Base-by-base conservation (phyloP, 1,284 basidiomycete genomes). In the Ganoderma meredithae region DNA sequence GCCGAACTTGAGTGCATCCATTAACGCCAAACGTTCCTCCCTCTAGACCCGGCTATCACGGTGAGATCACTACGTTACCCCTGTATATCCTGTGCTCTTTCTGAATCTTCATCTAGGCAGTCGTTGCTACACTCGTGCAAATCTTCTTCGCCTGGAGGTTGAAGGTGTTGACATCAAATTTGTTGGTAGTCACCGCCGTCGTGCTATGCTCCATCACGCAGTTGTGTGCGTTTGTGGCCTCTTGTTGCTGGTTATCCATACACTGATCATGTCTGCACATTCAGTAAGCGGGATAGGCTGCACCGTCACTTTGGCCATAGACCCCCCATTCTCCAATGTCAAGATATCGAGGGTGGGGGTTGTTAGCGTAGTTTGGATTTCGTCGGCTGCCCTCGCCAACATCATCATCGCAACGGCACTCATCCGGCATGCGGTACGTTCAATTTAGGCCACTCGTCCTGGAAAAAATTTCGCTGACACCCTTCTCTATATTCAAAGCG, bases 81-180 rank as follows among this genome's bases (percentile, higher is more conserved):
- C n/a, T 58, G 9, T 19, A 33, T 39, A 10, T 58, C 12, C 27
- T 31, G 5, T 13, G 15, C 55, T 2, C 10, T 58, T 6, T n/a
- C 22, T n/a, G 49, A 52, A 12, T 25, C 82, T 81, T 71, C 81
- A 72, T 12, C 43, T 15, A 69, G 69, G 73, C 65, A 15, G 74
- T 81, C 44, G 80, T 81, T 61, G 76, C 76, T 0, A 71, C 71
- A 15, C 62, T 72, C 10, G 81, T 81, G 7, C 81, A 83, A 62
- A 40, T 77, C 8, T 82, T 83, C 75, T 82, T 80, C 64, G 80
- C 80, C 0, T 80, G 80, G 80, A 69, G 81, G 17, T 76, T 83
- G 43, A 73, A 75, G 52, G 62, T 69, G 10, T 56, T 78, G n/a
- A 67, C 66, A 6, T 39, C 55, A 25, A 67, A 58, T n/a, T 53